Percentiles rank a stretch among this genome's conserved stretches.
phyloP scores from a whole-genome alignment of 2,329 filamentous ascomycete genomes.

The Beauveria rudraprayagi region DNA sequence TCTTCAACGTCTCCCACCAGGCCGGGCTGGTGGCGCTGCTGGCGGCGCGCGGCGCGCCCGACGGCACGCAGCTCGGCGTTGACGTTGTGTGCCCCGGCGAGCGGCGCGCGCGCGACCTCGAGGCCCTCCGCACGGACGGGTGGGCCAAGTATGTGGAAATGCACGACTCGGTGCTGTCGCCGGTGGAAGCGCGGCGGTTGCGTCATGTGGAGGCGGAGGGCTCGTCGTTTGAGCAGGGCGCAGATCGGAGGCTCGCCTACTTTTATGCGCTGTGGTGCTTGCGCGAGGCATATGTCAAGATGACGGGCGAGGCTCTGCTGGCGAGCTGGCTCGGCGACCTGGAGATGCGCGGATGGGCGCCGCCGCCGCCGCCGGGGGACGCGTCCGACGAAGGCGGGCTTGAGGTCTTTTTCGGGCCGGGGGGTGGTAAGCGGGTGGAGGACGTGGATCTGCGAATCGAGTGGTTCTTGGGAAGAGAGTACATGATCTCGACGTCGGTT shows the following conservation, averaged over 20 bases:
- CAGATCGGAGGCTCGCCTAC: constrained; percentile 45
- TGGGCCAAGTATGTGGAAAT: constrained; percentile 63
- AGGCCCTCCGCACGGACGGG: constrained; percentile 48
- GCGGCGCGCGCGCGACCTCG: constrained; percentile 52
- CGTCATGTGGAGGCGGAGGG: constrained; percentile 32
- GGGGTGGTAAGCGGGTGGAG: constrained; percentile 20
- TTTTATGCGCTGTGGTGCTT: constrained; percentile 77
- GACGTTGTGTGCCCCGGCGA: constrained; percentile 72
- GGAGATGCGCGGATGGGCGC: constrained; percentile 57
- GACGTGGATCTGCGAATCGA: constrained; percentile 28
- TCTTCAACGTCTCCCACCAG: constrained; percentile 75
- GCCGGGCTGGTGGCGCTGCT: constrained; percentile 64
- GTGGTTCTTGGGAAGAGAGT: constrained; percentile 38
- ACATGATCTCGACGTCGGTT: constrained; percentile 47
- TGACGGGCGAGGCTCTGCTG: constrained; percentile 69
- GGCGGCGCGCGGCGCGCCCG: constrained; percentile 35
- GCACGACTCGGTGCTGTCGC: constrained; percentile 61
- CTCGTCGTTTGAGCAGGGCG: constrained; percentile 24
- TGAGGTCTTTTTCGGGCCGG: constrained; percentile 23
- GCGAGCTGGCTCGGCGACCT: constrained; percentile 64
- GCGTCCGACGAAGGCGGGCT: constrained; percentile 13
- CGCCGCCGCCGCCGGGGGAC: constrained; percentile 46
- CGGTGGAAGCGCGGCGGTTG: constrained; percentile 53
- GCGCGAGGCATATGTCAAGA: constrained; percentile 75
- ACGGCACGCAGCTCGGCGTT: constrained; percentile 49